Evolutionary conservation across 768 basidiomycete genomes (phyloP).

Genomic region (Podaxis sp.): DNA sequence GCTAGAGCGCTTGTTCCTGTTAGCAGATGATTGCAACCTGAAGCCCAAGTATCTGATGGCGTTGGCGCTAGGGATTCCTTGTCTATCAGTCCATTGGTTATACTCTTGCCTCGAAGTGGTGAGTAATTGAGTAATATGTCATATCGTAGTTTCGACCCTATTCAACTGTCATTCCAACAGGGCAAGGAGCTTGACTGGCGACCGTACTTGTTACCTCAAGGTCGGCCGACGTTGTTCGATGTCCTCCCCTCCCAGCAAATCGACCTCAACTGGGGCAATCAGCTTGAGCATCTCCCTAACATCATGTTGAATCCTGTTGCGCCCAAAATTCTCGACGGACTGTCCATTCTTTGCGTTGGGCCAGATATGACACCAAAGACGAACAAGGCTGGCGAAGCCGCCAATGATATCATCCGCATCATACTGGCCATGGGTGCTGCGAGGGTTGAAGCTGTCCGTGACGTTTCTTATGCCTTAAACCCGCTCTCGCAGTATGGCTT

Average conservation of each 20-base stretch:
- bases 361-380: conserved; percentile 40
- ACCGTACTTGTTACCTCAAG: conserved; percentile 54
- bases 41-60: conserved; percentile 82
- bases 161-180: conserved; percentile 17
- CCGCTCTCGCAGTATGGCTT: conserved; percentile 47
- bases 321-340: conserved; percentile 49
- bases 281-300: conserved; percentile 47
- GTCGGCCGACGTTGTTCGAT: conserved; percentile 37
- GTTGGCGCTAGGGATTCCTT: conserved; percentile 84
- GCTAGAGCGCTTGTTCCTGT: conserved; percentile 56
- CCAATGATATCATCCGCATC: conserved; percentile 54
- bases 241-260: conserved; percentile 42
- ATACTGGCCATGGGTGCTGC: conserved; percentile 76
- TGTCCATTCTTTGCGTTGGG: conserved; percentile 58
- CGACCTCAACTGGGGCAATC: conserved; percentile 43
- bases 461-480: conserved; percentile 36
- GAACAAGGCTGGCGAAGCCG: conserved; percentile 35
- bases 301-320: conserved; percentile 57
- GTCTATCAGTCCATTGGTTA: conserved; percentile 59
- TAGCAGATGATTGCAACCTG: conserved; percentile 60
- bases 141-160: neutral
- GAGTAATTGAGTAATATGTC: conserved; percentile 22
- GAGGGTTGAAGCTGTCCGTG: conserved; percentile 59
- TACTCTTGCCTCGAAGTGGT: conserved; percentile 30
- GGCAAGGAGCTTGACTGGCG: conserved; percentile 52